phyloP scores from a whole-genome alignment of 2,329 filamentous ascomycete species.

The Ophiostoma himal-ulmi region DNA sequence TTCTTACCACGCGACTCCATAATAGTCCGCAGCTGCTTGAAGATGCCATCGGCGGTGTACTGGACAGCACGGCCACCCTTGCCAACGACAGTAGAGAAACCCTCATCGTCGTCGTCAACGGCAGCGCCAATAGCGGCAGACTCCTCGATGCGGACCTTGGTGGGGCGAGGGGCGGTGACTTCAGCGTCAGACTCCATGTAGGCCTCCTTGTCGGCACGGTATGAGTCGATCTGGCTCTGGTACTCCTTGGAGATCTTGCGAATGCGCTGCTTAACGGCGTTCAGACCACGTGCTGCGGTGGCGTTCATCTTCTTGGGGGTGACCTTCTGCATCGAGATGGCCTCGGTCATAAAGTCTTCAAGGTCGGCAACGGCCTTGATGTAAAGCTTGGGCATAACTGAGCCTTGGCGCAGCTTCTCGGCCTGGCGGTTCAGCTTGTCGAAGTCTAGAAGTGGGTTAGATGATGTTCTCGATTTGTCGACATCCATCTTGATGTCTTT shows the following conservation, averaged over 20 bases:
- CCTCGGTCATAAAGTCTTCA: constrained; percentile 91
- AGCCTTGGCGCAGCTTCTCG: constrained; percentile 67
- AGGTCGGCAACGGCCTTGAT: constrained; percentile 89
- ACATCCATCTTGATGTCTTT: not conserved
- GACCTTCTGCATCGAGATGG: constrained; percentile 91
- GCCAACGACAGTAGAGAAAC: constrained; percentile 84
- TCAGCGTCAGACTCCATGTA: constrained; percentile 83
- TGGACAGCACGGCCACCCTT: constrained; percentile 82
- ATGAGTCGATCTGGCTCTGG: constrained; percentile 78
- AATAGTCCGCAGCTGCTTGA: constrained; percentile 91
- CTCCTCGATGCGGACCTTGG: constrained; percentile 44
- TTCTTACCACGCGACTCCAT: constrained; percentile 97
- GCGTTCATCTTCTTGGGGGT: constrained; percentile 98
- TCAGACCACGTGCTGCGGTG: constrained; percentile 86
- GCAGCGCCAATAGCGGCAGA: constrained; percentile 41
- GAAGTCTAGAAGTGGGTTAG: constrained; percentile 57
- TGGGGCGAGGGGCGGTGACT: constrained; percentile 48
- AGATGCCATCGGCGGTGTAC: constrained; percentile 95
- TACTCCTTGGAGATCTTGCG: constrained; percentile 99
- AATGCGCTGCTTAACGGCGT: constrained; percentile 96
- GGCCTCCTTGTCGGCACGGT: constrained; percentile 74
- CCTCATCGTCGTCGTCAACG: constrained; percentile 62
- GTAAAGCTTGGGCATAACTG: constrained; percentile 82
- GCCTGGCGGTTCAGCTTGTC: constrained; percentile 90
- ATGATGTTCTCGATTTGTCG: not conserved